Percentiles rank a stretch among this genome's conserved stretches.
Conservation (phyloP, 768 basidiomycete species). For the Mycena capillaripes region DNA sequence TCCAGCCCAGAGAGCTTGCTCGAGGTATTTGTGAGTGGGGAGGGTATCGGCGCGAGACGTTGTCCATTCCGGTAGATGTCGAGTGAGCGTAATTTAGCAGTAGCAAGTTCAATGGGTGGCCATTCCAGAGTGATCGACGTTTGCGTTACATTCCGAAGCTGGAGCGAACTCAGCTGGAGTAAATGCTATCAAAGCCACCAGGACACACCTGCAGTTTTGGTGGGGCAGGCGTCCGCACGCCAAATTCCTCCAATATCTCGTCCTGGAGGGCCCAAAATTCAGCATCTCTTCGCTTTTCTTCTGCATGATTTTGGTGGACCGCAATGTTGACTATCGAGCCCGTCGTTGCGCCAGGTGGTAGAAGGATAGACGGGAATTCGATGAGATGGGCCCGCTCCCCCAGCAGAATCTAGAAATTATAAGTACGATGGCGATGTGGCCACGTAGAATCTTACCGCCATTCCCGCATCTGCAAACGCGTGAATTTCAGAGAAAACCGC, state of each 20-base stretch:
- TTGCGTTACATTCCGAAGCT: conserved; percentile 96
- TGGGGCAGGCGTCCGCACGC: conserved; percentile 72
- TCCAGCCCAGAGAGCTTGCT: conserved; percentile 90
- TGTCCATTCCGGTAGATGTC: conserved; percentile 95
- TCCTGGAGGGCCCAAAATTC: conserved; percentile 91
- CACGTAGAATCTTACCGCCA: conserved; percentile 75
- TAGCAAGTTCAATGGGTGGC: conserved; percentile 88
- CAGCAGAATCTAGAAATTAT: conserved; percentile 78
- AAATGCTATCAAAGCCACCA: not conserved
- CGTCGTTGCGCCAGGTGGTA: conserved; percentile 92
- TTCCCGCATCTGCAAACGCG: conserved; percentile 80
- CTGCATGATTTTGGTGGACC: conserved; percentile 87
- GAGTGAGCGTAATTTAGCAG: conserved; percentile 86
- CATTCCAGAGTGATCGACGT: conserved; percentile 98
- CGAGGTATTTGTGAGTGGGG: conserved; percentile 86
- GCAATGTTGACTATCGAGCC: conserved; percentile 98
- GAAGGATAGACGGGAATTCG: conserved; percentile 95
- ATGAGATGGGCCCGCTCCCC: conserved; percentile 96
- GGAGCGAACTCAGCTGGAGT: conserved; percentile 8
- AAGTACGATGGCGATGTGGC: not conserved
- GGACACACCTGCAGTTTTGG: conserved; percentile 80
- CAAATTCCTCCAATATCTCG: conserved; percentile 83
- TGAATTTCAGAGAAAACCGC: conserved; percentile 21
- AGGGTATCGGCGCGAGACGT: conserved; percentile 88
- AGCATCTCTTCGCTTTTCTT: conserved; percentile 85